Base-by-base conservation (phyloP, 257 asterid species). In the Solanum ossicruentum region DNA sequence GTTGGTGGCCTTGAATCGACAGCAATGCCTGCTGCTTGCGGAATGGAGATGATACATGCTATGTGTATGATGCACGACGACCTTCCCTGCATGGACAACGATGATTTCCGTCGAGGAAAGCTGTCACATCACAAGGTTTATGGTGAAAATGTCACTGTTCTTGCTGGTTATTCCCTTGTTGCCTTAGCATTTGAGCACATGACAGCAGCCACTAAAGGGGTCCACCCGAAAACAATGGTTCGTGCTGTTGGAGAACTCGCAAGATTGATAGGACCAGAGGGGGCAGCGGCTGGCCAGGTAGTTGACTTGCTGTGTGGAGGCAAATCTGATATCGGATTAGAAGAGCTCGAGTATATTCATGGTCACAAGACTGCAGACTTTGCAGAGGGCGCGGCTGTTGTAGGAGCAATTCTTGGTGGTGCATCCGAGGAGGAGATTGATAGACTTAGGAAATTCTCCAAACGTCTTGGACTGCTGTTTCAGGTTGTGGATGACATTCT, bases 21-120 rank as follows among this genome's bases (percentile, higher is more conserved):
- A 3, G 92, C 90, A 45, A 90, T 93, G 91, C 94, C 96, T 28
- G 84, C 92, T 21, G 96, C 96, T 39, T 92, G 94, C 49, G 97
- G 93, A 32, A 87, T 84, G 43, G 95, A 93, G 88, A 93, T 93
- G 95, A 88, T 91, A 26, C 91, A 87, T 32, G 84, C 96, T 12
- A 91, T 91, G 94, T 91, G 94, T 12, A 28, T 93, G 43, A 93
- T 93, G 83, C 97, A 93, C 78, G 97, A 93, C 83, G 97, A 93
- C 80, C 89, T 93, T 43, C 97, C 97, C n/a, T 91, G 93, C 82
- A 92, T 93, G 94, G 97, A 93, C 77, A 90, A 92, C 80, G 91
- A 86, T 84, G 93, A 89, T 80, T n/a, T 93, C 54, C 90, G 97
- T 56, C 83, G 95, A 2, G 93, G 95, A 9, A 90, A 89, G 77